Base-by-base conservation (phyloP, 176 grass and related monocot genomes). In the Aegilops speltoides region DNA sequence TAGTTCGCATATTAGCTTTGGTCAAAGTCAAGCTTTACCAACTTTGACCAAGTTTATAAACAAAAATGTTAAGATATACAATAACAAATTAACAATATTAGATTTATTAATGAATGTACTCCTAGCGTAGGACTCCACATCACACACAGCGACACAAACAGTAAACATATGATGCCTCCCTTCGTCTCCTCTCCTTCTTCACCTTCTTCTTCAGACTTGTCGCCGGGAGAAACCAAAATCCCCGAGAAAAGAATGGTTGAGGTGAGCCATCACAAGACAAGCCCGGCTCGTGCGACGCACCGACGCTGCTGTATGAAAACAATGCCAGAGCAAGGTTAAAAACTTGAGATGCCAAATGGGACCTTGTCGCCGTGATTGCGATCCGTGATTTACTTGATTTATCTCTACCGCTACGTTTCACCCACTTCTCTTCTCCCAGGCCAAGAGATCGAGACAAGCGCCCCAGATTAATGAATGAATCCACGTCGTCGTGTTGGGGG, bases 161-260 rank as follows among this genome's bases (percentile, higher is more conserved):
- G 14, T 17, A 6, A 6, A 45, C 68, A 12, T n/a, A 46, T 45
- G 9, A 2, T 40, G 9, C 38, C 16, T 73, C 37, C 70, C 34
- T 23, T 20, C 2, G 34, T 40, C 31, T 69, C 5, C 16, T 16
- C 46, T 2, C 45, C 76, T 10, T 36, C 34, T 31, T 80, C 64
- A 41, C 64, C 54, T 81, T 81, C 68, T 64, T 43, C 64, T 64
- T 84, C 37, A 37, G 22, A 68, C 56, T 32, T 68, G 82, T 85
- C 61, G 43, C 48, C 77, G n/a, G 20, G 54, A 28, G 17, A 54
- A 29, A 54, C 19, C 14, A 54, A 48, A 48, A 71, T 4, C 13
- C 17, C 19, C 4, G 14, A 24, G 46, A 72, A 59, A 60, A 79
- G 19, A 68, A 79, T 52, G 48, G 13, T 64, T 56, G 6, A 16